phyloP scores from a whole-genome alignment of 345 rosid genomes.

The Linum usitatissimum region DNA sequence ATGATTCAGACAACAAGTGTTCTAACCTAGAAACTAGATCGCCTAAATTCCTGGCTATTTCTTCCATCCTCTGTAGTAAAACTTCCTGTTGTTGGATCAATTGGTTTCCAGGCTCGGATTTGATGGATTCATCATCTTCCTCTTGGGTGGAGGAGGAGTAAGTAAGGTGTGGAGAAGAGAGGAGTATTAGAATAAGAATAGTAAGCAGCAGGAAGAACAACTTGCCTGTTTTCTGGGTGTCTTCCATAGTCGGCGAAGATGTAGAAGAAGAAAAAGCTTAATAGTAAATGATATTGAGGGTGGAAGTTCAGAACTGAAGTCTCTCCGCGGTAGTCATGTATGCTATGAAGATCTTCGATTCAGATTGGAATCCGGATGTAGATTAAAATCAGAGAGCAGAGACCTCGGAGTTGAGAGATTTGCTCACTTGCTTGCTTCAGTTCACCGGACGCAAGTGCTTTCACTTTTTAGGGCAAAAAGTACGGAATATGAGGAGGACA shows the following conservation, averaged over 20 bases:
- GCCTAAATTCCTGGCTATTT: constrained; percentile 54
- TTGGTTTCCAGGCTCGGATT: constrained; percentile 14
- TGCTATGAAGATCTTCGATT: neutral
- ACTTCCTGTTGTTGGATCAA: constrained; percentile 21
- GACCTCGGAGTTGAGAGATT: neutral
- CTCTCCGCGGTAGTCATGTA: neutral
- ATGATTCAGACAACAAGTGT: constrained; percentile 31
- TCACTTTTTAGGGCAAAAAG: neutral
- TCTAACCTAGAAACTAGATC: constrained; percentile 63
- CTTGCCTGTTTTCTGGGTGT: constrained; percentile 42
- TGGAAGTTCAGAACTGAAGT: neutral
- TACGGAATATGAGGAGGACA: neutral
- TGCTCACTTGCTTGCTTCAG: neutral
- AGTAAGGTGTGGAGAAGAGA: constrained; percentile 19
- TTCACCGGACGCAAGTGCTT: neutral
- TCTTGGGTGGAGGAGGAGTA: constrained; percentile 20
- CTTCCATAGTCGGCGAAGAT: constrained; percentile 30
- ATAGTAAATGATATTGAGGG: neutral
- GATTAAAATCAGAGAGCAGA: neutral
- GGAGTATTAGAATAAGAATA: constrained; percentile 22
- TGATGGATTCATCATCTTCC: constrained; percentile 12
- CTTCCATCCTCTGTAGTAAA: constrained; percentile 56
- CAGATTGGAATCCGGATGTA: neutral
- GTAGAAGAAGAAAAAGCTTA: too few relatives aligned
- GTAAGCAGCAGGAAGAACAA: constrained; percentile 31